A percentile compares a stretch with the other conserved stretches of the same genome.
Evolutionary conservation across 768 basidiomycete species (phyloP).

Genomic region (Coprinellus micaceus): DNA sequence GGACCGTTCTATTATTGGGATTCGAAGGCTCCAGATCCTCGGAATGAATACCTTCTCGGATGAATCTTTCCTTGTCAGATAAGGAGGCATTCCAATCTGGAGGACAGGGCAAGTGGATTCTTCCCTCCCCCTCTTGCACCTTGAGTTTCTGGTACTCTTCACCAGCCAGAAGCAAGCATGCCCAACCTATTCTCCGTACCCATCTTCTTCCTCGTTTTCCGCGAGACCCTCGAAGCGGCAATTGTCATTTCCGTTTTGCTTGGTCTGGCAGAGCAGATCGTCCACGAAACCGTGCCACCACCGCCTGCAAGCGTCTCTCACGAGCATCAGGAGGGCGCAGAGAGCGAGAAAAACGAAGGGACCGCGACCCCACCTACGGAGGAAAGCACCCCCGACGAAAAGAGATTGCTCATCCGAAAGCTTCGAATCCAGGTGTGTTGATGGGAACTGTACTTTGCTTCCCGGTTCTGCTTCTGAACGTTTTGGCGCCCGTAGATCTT

Average conservation of each 20-base stretch:
- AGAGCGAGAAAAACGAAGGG: constrained; percentile 25
- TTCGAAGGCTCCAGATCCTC: no score
- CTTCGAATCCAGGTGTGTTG: constrained; percentile 66
- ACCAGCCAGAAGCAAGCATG: background rate
- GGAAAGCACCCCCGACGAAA: constrained; percentile 24
- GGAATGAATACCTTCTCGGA: no score
- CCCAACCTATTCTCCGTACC: constrained; percentile 77
- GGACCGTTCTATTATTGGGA: no score
- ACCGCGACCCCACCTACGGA: constrained; percentile 14
- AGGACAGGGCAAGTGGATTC: no score
- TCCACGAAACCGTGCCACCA: constrained; percentile 29
- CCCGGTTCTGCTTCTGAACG: background rate
- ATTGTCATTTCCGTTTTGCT: constrained; percentile 92
- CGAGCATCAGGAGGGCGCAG: constrained; percentile 10
- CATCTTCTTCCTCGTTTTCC: constrained; percentile 95
- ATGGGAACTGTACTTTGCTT: background rate
- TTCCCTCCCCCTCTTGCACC: constrained; percentile 10
- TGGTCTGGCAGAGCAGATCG: constrained; percentile 82
- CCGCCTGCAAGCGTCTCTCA: constrained; percentile 11
- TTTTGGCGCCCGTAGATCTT: constrained; percentile 50
- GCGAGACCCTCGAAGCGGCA: constrained; percentile 89
- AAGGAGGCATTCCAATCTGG: no score
- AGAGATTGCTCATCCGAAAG: constrained; percentile 54
- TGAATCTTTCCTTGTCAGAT: background rate
- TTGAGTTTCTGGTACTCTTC: background rate